Conservation (phyloP, 2,329 filamentous ascomycete genomes). For the Didymella keratinophila region DNA sequence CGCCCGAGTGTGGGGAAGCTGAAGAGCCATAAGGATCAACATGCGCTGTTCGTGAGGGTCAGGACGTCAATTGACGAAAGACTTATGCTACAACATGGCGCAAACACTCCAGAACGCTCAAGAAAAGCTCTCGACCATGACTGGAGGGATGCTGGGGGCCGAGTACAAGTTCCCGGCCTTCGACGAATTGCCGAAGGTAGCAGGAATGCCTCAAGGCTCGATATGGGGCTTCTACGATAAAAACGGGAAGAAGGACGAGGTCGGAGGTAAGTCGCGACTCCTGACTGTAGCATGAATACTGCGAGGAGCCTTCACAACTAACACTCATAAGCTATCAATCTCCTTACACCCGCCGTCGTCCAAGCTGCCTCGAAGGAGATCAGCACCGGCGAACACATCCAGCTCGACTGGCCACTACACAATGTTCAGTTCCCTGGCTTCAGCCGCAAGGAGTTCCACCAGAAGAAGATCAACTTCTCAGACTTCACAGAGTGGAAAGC, state of each 20-base stretch:
- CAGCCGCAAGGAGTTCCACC: slow-evolving; percentile 59
- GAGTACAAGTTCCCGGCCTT: slow-evolving; percentile 42
- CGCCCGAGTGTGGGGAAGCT: slow-evolving; percentile 9
- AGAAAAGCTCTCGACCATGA: slow-evolving; percentile 26
- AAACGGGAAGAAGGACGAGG: slow-evolving; percentile 57
- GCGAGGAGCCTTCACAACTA: background rate
- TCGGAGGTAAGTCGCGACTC: slow-evolving; percentile 56
- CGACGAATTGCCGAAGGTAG: slow-evolving; percentile 43
- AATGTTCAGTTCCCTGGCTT: slow-evolving; percentile 65
- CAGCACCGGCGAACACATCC: slow-evolving; percentile 60
- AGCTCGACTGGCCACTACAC: slow-evolving; percentile 63
- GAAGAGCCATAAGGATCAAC: slow-evolving; percentile 2
- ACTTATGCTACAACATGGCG: slow-evolving; percentile 13
- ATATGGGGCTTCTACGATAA: slow-evolving; percentile 48
- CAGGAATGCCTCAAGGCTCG: slow-evolving; percentile 45
- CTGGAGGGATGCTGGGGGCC: slow-evolving; percentile 14
- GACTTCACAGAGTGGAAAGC: slow-evolving; percentile 37
- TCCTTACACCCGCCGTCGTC: slow-evolving; percentile 62
- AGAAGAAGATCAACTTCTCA: slow-evolving; percentile 59
- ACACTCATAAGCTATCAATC: slow-evolving; percentile 37
- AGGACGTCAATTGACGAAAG: background rate
- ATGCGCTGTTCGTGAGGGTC: background rate
- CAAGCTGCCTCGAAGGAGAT: slow-evolving; percentile 61
- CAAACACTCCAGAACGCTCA: slow-evolving; percentile 22
- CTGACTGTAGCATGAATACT: too few relatives aligned